Evolutionary conservation across 768 basidiomycete genomes (phyloP), one percentile per base, ranked within the genome.

Genomic region (Lepiota brunneoincarnata): DNA sequence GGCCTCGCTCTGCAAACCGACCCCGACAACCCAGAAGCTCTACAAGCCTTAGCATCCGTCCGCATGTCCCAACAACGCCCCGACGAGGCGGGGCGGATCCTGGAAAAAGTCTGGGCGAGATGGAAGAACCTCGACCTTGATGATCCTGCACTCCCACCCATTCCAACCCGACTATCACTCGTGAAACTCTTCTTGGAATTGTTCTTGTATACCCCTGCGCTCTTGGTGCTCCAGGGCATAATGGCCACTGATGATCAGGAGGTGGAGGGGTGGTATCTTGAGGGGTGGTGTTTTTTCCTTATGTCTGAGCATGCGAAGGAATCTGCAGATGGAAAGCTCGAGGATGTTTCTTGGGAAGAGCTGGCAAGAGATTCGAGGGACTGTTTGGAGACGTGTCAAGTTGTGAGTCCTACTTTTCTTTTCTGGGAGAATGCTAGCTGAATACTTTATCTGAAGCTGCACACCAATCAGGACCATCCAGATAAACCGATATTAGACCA

Each of bases 211-310:
- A 73, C 84, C 0, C 83, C 85, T 21, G 93, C 93, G 1, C 70
- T 95, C 4, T 68, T 86, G 10, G 83, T 94, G 12, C 69, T 96
- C 23, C 83, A 90, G 40, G 89, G 87, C 11, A 77, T 94, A 9
- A 84, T 94, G 69, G 80, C 86, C 9, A 70, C 84, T 0, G 92
- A 95, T 67, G 90, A 93, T 59, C 80, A 91, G 63, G 87, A 91
- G 49, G 86, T 93, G 11, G 93, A 95, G 61, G 93, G 87, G 1
- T 95, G 93, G 86, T 96, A 96, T 64, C 81, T 96, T 24, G 93
- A 95, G 69, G 93, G 93, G 49, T 97, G 93, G 93, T 88, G 89
- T 59, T 93, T 91, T 76, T 92, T 84, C 73, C 72, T 95, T 42
- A 84, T 90, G 81, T 80, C 84, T 0, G 87, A 89, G 66, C 80